Conservation (phyloP, 441 rosid genomes). For the Pelargonium myrrhifolium region DNA sequence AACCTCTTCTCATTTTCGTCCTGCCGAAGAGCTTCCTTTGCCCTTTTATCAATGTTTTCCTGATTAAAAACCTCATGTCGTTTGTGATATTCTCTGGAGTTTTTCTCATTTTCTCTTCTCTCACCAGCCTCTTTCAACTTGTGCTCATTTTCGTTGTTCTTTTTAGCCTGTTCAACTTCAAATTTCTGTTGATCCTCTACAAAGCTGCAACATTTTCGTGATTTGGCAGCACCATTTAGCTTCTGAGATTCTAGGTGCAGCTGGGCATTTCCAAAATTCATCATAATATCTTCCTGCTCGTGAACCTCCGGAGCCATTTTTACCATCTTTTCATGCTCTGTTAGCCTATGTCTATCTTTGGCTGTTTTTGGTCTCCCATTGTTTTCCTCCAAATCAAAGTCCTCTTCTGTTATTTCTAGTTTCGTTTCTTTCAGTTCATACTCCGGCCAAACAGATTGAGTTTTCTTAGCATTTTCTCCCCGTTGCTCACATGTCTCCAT, state of each 20-base stretch:
- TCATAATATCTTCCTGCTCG: conserved; percentile 28
- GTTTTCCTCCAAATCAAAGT: conserved; percentile 19
- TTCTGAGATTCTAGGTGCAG: conserved; percentile 24
- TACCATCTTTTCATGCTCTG: conserved; percentile 24
- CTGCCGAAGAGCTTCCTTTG: too few relatives aligned
- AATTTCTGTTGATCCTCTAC: conserved; percentile 22
- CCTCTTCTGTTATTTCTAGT: conserved; percentile 23
- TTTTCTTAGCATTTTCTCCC: conserved; percentile 21
- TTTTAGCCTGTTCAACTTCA: conserved; percentile 28
- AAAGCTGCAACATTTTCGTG: conserved; percentile 29
- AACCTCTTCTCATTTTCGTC: too few relatives aligned
- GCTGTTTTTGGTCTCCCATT: conserved; percentile 24
- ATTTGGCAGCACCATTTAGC: conserved; percentile 22
- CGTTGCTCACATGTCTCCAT: conserved; percentile 30
- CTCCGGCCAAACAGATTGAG: conserved; percentile 24
- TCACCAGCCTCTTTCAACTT: conserved; percentile 5
- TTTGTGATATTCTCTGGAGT: too few relatives aligned
- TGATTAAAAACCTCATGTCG: background rate
- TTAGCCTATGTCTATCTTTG: conserved; percentile 24
- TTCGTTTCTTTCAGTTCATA: conserved; percentile 20
- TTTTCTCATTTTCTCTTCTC: background rate
- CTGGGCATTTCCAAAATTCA: conserved; percentile 18
- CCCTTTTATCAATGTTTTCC: too few relatives aligned
- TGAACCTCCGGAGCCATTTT: conserved; percentile 25
- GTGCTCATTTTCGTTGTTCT: conserved; percentile 27